Evolutionary conservation across 345 rosid genomes (phyloP).

Genomic region (Heritiera littoralis): DNA sequence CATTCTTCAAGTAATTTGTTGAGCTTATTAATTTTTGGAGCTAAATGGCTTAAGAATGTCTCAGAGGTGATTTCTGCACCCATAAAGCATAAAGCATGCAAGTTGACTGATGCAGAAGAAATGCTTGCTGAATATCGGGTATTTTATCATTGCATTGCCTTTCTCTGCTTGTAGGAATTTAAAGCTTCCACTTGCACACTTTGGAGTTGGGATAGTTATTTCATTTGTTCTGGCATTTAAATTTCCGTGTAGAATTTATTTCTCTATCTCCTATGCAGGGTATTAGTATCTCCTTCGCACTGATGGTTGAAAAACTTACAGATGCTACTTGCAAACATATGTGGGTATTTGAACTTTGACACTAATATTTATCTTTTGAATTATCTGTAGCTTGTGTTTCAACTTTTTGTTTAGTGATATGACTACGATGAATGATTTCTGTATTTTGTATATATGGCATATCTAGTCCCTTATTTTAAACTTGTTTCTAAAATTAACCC

Average conservation of each 20-base stretch:
- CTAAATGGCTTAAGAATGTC: conserved; percentile 60
- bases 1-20: conserved; percentile 32
- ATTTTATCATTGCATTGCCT: conserved; percentile 4
- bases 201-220: conserved; percentile 4
- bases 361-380: conserved; percentile 7
- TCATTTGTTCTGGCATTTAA: conserved; percentile 6
- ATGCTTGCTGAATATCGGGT: conserved; percentile 57
- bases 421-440: not conserved
- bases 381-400: not conserved
- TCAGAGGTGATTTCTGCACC: conserved; percentile 39
- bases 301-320: conserved; percentile 40
- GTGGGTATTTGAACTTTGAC: conserved; percentile 36
- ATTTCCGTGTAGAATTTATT: conserved; percentile 10
- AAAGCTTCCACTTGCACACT: conserved; percentile 4
- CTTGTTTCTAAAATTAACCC: not conserved
- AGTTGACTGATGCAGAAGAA: conserved; percentile 54
- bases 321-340: conserved; percentile 46
- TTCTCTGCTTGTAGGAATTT: not conserved
- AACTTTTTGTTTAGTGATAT: not conserved
- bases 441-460: not conserved
- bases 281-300: conserved; percentile 40
- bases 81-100: conserved; percentile 38
- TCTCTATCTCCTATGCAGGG: conserved; percentile 38
- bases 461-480: not conserved
- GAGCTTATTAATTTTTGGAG: conserved; percentile 41